Evolutionary conservation across 2,329 filamentous ascomycete genomes (phyloP), one percentile per base, ranked within the genome.

Genomic region (Fusarium liriodendri): DNA sequence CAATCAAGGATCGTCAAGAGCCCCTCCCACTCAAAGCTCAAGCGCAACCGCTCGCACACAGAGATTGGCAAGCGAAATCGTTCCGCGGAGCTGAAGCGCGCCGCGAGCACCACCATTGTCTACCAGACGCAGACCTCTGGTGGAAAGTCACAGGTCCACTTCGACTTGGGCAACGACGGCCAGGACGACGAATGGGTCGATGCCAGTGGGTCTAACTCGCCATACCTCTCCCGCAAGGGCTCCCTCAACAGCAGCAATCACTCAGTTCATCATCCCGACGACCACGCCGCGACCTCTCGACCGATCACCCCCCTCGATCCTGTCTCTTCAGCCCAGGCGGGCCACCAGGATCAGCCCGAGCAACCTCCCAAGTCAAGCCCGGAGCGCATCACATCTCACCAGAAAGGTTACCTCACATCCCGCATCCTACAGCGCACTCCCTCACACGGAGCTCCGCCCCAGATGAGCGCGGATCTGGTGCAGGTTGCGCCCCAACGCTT

Each of bases 401-500:
- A 92, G 77, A 91, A 90, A 69, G 89, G 91, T 76, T 89, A 92
- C 70, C 88, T 94, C 61, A 94, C 92, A 8, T 91, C 91, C 33
- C 87, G 91, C 67, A 82, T 94, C 40, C 85, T 95, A 2, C 89
- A 92, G 78, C 88, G 92, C 74, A 90, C 87, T 11, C 87, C 90
- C 1, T 91, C 90, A 8, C 86, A 90, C 70, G 87, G 89, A 70
- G 88, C 89, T 5, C 89, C 91, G 38, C 91, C 90, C 42, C 87
- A 91, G 79, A 92, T 93, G 87, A 92, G 91, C 9, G 84, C 87
- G 67, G 88, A 92, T 69, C 84, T 81, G 79, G 87, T 76, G 64
- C 83, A 81, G 64, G 84, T 84, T 11, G 79, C 82, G 18, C 80
- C 83, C 38, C 84, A 82, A 55, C 82, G 83, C 27, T 82, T 82